Evolutionary conservation across 179 eudicot species (phyloP), one percentile per base, ranked within the genome.

Genomic region (Silene vulgaris): DNA sequence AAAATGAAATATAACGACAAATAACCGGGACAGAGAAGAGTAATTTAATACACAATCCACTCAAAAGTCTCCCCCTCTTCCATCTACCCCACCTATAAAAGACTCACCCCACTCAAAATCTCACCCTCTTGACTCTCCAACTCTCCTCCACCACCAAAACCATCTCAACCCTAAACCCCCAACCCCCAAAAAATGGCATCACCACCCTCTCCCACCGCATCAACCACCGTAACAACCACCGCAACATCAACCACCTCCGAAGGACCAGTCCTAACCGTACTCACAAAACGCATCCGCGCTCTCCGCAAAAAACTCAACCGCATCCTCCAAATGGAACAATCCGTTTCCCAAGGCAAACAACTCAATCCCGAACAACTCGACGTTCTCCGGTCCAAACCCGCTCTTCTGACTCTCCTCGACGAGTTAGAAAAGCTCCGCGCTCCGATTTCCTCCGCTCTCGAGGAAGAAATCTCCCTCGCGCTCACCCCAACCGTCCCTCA

Each of bases 341-440:
- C 97, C 1, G 28, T 86, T 19, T 64, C 93, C 26, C 86, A 82
- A 43, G 92, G 96, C 26, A 96, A 93, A 81, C n/a, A 84, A 69
- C 86, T 90, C 5, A 87, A 96, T 88, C 82, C 80, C 52, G 99
- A 96, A 71, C 99, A 96, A 71, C 86, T 85, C 68, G 97, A 90
- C 0, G 80, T 86, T 0, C 86, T 90, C 23, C 87, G 80, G 59
- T 88, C 98, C 2, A 96, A 93, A 66, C 60, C 93, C 59, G 62
- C 85, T 14, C 77, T 93, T 7, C 1, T 86, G 17, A 78, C 80
- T 63, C 77, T 80, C 66, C 84, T 96, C 68, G 98, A 96, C 61
- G 98, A 96, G 78, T 90, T 93, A 74, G 97, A 91, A 71, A 96
- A 89, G 81, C 87, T 96, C 54, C 89, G 90, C 1, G 69, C 85